A percentile compares a stretch with the other conserved stretches of the same genome.
Evolutionary conservation across 768 basidiomycete species (phyloP).

Genomic region (Hypholoma fasciculare): DNA sequence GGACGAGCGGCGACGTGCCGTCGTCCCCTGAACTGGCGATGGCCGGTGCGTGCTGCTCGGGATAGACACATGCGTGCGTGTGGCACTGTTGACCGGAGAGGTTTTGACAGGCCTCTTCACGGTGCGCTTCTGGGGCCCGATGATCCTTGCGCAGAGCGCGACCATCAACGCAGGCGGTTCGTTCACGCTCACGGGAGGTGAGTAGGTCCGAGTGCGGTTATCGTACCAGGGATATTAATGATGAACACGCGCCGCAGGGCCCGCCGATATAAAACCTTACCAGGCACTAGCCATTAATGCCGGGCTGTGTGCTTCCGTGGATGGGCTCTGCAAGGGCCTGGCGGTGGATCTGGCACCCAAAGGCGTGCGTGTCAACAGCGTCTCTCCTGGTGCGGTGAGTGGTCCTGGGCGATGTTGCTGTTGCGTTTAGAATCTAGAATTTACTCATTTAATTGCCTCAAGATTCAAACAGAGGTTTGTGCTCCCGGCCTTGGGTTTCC

Average conservation of each 20-base stretch:
- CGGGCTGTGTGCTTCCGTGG: not conserved
- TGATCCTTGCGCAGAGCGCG: constrained; percentile 1
- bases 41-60: no score
- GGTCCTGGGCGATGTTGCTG: no score
- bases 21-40: no score
- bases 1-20: constrained; percentile 1
- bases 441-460: not conserved
- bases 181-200: not conserved
- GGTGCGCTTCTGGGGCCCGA: constrained; percentile 5
- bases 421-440: not conserved
- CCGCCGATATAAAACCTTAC: not conserved
- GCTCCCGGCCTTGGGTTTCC: no score
- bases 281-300: not conserved
- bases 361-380: not conserved
- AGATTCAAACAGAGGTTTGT: constrained; percentile 2
- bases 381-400: constrained; percentile 2
- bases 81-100: no score
- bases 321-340: constrained; percentile 1
- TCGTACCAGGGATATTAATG: no score
- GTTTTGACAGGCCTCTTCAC: not conserved
- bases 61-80: no score
- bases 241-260: not conserved
- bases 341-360: constrained; percentile 6
- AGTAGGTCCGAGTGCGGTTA: not conserved
- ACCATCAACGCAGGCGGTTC: not conserved